These are phyloP conservation scores for Lizonia empirigonia DNA, from an alignment of 2,329 filamentous ascomycete genomes.

Conservation along the genomic window DNA sequence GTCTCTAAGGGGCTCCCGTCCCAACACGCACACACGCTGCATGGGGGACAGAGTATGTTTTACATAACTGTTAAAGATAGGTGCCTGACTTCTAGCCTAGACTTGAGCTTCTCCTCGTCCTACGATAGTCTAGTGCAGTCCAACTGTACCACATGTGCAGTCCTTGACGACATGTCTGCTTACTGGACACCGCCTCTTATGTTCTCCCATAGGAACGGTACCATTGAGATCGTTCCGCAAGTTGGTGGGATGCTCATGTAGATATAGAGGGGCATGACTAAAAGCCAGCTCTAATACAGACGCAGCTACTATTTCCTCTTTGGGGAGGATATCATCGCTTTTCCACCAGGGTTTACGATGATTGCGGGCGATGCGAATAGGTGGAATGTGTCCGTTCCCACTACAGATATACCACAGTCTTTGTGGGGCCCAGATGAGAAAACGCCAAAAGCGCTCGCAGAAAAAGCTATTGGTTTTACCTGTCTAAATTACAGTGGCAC, in stretches of 20 bases:
- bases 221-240: conserved; percentile 72
- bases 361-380: too few species aligned
- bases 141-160: conserved; percentile 79
- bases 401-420: conserved; percentile 1
- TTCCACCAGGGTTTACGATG: conserved; percentile 81
- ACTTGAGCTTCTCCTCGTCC: conserved; percentile 28
- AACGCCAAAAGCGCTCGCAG: conserved; percentile 14
- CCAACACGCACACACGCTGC: conserved; percentile 69
- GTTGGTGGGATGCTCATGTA: conserved; percentile 85
- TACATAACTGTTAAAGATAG: not conserved
- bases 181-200: conserved; percentile 83
- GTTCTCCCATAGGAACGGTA: conserved; percentile 72
- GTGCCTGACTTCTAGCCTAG: conserved; percentile 35
- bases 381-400: conserved; percentile 65
- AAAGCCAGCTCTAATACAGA: conserved; percentile 11
- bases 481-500: conserved; percentile 17
- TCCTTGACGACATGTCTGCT: conserved; percentile 81
- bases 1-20: conserved; percentile 65
- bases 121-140: conserved; percentile 64
- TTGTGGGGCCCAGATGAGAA: conserved; percentile 14
- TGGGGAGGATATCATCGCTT: conserved; percentile 68
- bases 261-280: conserved; percentile 49
- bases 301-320: conserved; percentile 80
- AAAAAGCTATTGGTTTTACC: conserved; percentile 24
- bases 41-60: conserved; percentile 67